Conservation (phyloP, 345 rosid species). For the Passiflora organensis region DNA sequence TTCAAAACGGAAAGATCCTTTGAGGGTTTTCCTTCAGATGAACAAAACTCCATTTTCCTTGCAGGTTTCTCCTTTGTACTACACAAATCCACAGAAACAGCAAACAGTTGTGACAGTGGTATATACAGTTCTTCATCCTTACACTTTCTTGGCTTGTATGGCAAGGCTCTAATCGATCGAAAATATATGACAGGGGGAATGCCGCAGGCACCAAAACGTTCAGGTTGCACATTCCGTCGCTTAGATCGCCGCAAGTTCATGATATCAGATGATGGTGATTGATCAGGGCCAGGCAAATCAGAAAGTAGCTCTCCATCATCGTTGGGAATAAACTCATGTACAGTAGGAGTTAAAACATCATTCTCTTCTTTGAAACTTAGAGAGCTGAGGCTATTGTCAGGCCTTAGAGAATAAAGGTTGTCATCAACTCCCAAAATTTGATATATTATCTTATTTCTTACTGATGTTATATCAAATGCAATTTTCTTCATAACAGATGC, state of each 20-base stretch:
- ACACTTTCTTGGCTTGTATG: conserved; percentile 37
- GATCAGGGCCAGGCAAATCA: conserved; percentile 10
- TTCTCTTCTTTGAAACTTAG: conserved; percentile 51
- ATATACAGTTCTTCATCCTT: conserved; percentile 46
- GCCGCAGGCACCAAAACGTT: conserved; percentile 52
- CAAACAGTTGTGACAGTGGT: conserved; percentile 46
- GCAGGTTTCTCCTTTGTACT: conserved; percentile 16
- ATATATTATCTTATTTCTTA: conserved; percentile 57
- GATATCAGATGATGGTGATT: conserved; percentile 31
- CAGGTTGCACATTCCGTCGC: conserved; percentile 61
- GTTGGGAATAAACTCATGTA: conserved; percentile 31
- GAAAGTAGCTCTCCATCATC: conserved; percentile 19
- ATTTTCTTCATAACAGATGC: conserved; percentile 53
- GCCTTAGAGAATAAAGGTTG: conserved; percentile 16
- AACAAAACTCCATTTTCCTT: neutral
- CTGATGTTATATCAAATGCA: conserved; percentile 46
- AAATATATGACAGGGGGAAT: no score
- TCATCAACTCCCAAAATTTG: conserved; percentile 36
- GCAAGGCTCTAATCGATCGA: conserved; percentile 33
- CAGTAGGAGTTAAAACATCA: conserved; percentile 34
- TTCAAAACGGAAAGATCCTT: conserved; percentile 14
- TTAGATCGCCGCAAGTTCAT: conserved; percentile 63
- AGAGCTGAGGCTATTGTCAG: conserved; percentile 26
- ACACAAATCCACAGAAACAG: conserved; percentile 11
- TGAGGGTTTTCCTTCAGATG: conserved; percentile 9